Conservation (phyloP, 2,329 filamentous ascomycete genomes). For the Paecilomyces sp. region DNA sequence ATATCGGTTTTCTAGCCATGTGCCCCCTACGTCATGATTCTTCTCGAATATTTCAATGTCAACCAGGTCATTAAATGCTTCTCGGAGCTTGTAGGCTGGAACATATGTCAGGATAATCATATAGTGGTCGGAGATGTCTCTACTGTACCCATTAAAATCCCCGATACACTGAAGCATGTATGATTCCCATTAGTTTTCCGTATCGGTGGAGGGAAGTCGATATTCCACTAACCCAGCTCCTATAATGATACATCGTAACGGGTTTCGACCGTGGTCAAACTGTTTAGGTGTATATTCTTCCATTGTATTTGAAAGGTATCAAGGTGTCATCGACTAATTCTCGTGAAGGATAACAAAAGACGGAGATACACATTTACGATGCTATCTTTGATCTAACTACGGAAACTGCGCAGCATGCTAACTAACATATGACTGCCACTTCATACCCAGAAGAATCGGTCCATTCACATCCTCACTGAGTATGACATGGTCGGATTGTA, state of each 20-base stretch:
- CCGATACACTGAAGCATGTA: not conserved
- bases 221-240: not conserved
- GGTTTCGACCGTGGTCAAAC: not conserved
- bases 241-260: not conserved
- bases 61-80: not conserved
- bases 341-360: not conserved
- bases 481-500: not conserved
- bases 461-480: not conserved
- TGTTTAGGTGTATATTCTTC: not conserved
- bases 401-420: not conserved
- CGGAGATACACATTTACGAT: not conserved
- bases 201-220: not conserved
- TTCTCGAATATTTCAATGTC: not conserved
- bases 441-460: not conserved
- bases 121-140: not conserved
- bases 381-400: not conserved
- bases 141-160: not conserved
- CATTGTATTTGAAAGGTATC: not conserved
- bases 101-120: not conserved
- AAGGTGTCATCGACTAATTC: not conserved
- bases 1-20: not conserved
- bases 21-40: not conserved
- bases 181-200: not conserved
- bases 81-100: not conserved
- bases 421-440: not conserved